Conservation (phyloP, 2,329 filamentous ascomycete species). For the Massarina eburnea region DNA sequence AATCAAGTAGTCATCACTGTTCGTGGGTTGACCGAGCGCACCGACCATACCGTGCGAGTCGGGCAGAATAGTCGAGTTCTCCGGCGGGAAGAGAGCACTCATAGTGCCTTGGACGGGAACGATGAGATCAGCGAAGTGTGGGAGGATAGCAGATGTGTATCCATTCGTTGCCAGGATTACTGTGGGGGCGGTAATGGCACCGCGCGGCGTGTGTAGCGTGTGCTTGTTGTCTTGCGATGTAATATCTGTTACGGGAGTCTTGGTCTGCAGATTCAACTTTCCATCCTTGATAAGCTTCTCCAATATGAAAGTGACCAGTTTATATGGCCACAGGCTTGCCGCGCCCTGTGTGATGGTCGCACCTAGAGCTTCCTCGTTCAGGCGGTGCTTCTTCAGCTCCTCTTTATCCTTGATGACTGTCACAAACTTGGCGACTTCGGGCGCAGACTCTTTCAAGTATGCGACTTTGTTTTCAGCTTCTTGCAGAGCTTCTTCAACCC, state of each 20-base stretch:
- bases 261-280: slow-evolving; percentile 72
- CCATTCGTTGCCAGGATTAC: slow-evolving; percentile 82
- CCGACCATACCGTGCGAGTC: slow-evolving; percentile 68
- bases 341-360: slow-evolving; percentile 67
- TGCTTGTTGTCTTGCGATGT: slow-evolving; percentile 47
- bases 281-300: slow-evolving; percentile 56
- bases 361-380: slow-evolving; percentile 53
- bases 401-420: slow-evolving; percentile 43
- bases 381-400: slow-evolving; percentile 55
- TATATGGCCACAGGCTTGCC: slow-evolving; percentile 79
- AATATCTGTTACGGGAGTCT: slow-evolving; percentile 61
- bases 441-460: slow-evolving; percentile 53
- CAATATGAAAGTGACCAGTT: slow-evolving; percentile 73
- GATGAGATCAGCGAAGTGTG: slow-evolving; percentile 68
- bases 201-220: slow-evolving; percentile 68
- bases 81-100: slow-evolving; percentile 63
- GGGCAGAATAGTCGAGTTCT: slow-evolving; percentile 47
- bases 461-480: slow-evolving; percentile 55
- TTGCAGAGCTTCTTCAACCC: slow-evolving; percentile 57
- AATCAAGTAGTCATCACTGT: slow-evolving; percentile 71
- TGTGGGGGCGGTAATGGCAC: slow-evolving; percentile 62
- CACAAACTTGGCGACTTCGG: slow-evolving; percentile 56
- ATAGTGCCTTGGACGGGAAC: slow-evolving; percentile 78
- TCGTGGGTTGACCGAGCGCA: slow-evolving; percentile 46
- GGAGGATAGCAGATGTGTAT: slow-evolving; percentile 77